phyloP scores from a whole-genome alignment of 83 land plant species.

The Larix sibirica region DNA sequence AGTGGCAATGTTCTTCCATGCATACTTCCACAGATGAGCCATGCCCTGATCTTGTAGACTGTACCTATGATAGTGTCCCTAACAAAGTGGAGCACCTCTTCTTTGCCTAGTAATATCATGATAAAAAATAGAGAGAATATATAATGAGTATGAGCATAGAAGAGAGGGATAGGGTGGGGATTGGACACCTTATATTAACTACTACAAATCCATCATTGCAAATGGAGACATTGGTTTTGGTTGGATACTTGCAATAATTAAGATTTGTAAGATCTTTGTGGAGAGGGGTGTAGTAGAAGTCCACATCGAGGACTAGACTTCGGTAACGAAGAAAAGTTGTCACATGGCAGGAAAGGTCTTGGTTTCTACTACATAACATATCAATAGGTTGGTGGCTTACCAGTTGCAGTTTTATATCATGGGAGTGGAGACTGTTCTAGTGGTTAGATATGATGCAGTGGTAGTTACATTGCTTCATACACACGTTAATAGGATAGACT shows the following conservation, averaged over 20 bases:
- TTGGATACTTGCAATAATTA: slow-evolving; percentile 82
- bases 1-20: slow-evolving; percentile 99
- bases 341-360: slow-evolving; percentile 96
- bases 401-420: slow-evolving; percentile 85
- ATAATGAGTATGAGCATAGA: slow-evolving; percentile 60
- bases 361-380: slow-evolving; percentile 73
- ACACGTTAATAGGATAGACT: slow-evolving; percentile 76
- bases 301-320: slow-evolving; percentile 88
- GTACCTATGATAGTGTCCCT: slow-evolving; percentile 94
- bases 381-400: slow-evolving; percentile 85
- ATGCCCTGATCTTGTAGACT: slow-evolving; percentile 94
- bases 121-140: slow-evolving; percentile 82
- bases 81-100: slow-evolving; percentile 94
- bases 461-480: slow-evolving; percentile 75
- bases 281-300: slow-evolving; percentile 95
- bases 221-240: slow-evolving; percentile 95
- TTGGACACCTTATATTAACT: slow-evolving; percentile 68
- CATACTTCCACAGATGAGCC: slow-evolving; percentile 89
- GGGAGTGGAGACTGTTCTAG: slow-evolving; percentile 82
- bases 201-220: slow-evolving; percentile 79
- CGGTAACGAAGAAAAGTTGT: slow-evolving; percentile 89
- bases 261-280: slow-evolving; percentile 91
- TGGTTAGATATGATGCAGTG: slow-evolving; percentile 86
- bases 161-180: slow-evolving; percentile 31
- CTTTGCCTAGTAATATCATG: slow-evolving; percentile 89